Evolutionary conservation across 768 basidiomycete genomes (phyloP).

Genomic region (Coprinopsis marcescibilis): DNA sequence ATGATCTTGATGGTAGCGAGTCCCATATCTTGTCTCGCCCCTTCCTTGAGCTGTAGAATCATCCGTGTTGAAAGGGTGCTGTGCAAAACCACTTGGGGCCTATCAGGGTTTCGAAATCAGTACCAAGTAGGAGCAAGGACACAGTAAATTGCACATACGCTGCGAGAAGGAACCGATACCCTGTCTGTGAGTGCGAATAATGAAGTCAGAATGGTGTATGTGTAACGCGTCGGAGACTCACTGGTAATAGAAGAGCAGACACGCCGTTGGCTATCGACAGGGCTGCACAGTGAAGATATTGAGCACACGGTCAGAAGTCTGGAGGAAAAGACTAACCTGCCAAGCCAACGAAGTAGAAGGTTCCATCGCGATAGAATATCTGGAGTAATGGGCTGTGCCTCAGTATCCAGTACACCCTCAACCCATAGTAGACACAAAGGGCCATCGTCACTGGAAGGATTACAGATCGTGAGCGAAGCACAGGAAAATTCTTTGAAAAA

Average conservation of each 20-base stretch:
- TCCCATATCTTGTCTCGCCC: not conserved
- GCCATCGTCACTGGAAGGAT: slow-evolving; percentile 2
- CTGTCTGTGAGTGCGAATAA: not conserved
- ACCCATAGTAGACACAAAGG: slow-evolving; percentile 7
- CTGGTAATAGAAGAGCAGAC: slow-evolving; percentile 3
- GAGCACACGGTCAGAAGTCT: not conserved
- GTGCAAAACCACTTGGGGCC: slow-evolving; percentile 7
- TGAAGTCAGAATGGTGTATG: not conserved
- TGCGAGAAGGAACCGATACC: slow-evolving; percentile 7
- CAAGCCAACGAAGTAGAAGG: slow-evolving; percentile 8
- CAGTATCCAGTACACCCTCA: slow-evolving; percentile 6
- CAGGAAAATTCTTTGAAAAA: too few species aligned
- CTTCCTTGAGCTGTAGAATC: not conserved
- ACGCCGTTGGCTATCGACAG: slow-evolving; percentile 8
- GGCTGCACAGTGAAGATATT: not conserved
- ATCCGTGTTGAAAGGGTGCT: slow-evolving; percentile 1
- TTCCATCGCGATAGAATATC: slow-evolving; percentile 10
- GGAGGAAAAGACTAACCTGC: slow-evolving; percentile 1
- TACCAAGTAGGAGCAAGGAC: not conserved
- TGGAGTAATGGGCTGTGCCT: slow-evolving; percentile 2
- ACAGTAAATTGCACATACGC: not conserved
- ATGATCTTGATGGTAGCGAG: not conserved
- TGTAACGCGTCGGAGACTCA: not conserved
- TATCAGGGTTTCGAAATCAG: not conserved
- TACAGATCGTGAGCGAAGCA: too few species aligned